Base-by-base conservation (phyloP, 352 stramenopile genomes). In the Pythium periplocum region DNA sequence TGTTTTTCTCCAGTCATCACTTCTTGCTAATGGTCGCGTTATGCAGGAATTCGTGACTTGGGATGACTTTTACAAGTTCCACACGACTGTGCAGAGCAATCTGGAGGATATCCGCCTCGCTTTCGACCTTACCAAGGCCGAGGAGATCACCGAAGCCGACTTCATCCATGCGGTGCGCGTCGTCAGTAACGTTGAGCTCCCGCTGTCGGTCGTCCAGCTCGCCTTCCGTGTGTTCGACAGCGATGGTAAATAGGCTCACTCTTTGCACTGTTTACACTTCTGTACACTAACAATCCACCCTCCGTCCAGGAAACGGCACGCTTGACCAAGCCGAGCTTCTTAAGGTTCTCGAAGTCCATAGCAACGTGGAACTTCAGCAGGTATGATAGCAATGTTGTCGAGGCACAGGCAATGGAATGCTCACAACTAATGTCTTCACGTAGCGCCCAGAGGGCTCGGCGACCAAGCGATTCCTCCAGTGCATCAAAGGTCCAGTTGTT, bases 181-280 rank as follows among this genome's bases (percentile, higher is more conserved):
- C 48, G 81, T 89, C 17, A 86, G 64, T 42, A 74, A 75, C 40
- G 75, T 86, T 10, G 76, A 87, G 49, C 57, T 91, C 26, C 73
- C 81, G 41, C 82, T 78, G 34, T 73, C 77, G 0, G 75, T 91
- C 48, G 77, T 88, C 8, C 71, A 86, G 61, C 75, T 88, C 33
- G 78, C 75, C 8, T 91, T 91, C 57, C 81, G 77, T 12, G 61
- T 91, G 41, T 91, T 91, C 39, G 76, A 91, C 46, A 68, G 67
- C 51, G 73, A 89, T 44, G 78, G 81, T 89, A 50, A 9, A 62
- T 2, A 38, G 5, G 3, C 0, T 33, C 2, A 2, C 8, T 17
- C 30, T 12, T 12, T 42, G 12, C 12, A 42, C 12, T 12, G 38
- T 12, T 12, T 42, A 42, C 7, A 12, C 7, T 12, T 12, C 7